phyloP scores from a whole-genome alignment of 192 early-diverging fungal species.

The Backusella westeae region DNA sequence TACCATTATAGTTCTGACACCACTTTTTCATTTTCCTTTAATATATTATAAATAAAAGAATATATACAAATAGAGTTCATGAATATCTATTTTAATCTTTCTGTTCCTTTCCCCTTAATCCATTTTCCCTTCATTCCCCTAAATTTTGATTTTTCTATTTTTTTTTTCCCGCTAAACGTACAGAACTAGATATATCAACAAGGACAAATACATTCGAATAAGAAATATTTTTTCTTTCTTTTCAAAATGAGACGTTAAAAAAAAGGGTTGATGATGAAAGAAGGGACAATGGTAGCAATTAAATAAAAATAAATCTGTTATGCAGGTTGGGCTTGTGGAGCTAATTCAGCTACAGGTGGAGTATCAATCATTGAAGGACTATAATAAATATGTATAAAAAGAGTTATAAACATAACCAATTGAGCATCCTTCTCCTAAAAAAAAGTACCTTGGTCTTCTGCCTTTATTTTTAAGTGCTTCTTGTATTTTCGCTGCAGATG shows the following conservation, averaged over 20 bases:
- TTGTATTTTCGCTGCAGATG: slow-evolving; percentile 7
- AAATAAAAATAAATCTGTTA: neutral
- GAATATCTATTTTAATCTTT: neutral
- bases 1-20: neutral
- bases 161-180: neutral
- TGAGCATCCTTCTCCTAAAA: neutral
- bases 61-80: neutral
- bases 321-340: neutral
- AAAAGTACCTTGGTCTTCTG: slow-evolving; percentile 15
- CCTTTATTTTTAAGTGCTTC: slow-evolving; percentile 14
- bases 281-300: neutral
- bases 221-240: neutral
- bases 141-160: neutral
- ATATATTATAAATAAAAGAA: neutral
- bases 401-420: neutral
- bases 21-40: neutral
- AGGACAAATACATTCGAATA: neutral
- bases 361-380: slow-evolving; percentile 13
- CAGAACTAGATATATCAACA: neutral
- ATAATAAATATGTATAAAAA: neutral
- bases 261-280: neutral
- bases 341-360: slow-evolving; percentile 3
- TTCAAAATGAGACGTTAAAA: neutral
- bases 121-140: neutral
- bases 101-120: neutral